Conservation (phyloP, 495 filamentous ascomycete genomes). For the Daldinia loculata region DNA sequence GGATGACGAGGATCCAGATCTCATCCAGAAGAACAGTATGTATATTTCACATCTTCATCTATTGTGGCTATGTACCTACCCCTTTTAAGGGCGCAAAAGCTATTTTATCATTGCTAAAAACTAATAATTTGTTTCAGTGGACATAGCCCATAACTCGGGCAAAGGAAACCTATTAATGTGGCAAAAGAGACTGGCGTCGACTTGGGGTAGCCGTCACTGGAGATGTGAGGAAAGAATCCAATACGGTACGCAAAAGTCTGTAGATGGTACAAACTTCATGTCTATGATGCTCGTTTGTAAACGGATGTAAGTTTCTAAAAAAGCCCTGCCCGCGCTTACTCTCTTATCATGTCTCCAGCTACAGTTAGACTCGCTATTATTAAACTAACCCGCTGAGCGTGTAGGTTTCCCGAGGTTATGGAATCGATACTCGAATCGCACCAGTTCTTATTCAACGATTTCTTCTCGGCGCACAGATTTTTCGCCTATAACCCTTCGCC, state of each 20-base stretch:
- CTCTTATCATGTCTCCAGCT: neutral
- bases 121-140: slow-evolving; percentile 29
- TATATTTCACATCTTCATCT: neutral
- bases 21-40: slow-evolving; percentile 44
- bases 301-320: slow-evolving; percentile 37
- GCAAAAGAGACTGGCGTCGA: slow-evolving; percentile 45
- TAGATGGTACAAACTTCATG: slow-evolving; percentile 43
- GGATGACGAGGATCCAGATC: slow-evolving; percentile 42
- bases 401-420: slow-evolving; percentile 44
- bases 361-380: neutral
- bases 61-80: neutral
- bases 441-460: slow-evolving; percentile 43
- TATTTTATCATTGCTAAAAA: slow-evolving; percentile 1
- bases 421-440: slow-evolving; percentile 45
- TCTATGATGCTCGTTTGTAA: slow-evolving; percentile 47
- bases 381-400: neutral
- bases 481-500: slow-evolving; percentile 37
- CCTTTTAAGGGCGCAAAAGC: neutral
- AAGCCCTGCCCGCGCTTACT: neutral
- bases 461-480: slow-evolving; percentile 46
- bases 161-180: slow-evolving; percentile 42
- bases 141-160: slow-evolving; percentile 30
- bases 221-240: slow-evolving; percentile 44
- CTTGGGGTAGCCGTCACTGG: slow-evolving; percentile 46
- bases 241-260: slow-evolving; percentile 28